A percentile compares a stretch with the other conserved stretches of the same genome.
phyloP scores from a whole-genome alignment of 2,329 filamentous ascomycete genomes.

The Tolypocladium pustulatum region DNA sequence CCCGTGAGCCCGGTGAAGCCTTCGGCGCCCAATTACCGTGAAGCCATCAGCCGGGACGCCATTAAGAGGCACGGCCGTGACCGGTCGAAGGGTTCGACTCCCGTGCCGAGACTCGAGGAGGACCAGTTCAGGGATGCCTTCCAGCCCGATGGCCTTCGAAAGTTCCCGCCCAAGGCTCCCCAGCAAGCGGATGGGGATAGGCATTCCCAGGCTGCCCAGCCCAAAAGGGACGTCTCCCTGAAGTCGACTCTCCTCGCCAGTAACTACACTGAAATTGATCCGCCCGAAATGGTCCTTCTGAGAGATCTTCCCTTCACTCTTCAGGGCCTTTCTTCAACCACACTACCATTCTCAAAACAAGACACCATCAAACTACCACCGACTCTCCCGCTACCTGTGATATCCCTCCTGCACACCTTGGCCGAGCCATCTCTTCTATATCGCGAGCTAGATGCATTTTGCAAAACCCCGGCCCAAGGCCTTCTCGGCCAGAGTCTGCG shows the following conservation, averaged over 20 bases:
- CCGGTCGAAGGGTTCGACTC: conserved; percentile 23
- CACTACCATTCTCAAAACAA: conserved; percentile 63
- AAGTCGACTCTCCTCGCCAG: conserved; percentile 48
- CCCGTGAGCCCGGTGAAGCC: conserved; percentile 32
- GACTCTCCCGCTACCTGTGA: conserved; percentile 70
- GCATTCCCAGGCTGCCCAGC: conserved; percentile 18
- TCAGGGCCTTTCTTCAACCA: conserved; percentile 81
- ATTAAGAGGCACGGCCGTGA: conserved; percentile 26
- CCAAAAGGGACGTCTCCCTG: conserved; percentile 39
- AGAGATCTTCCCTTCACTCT: conserved; percentile 85
- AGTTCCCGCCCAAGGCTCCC: conserved; percentile 29
- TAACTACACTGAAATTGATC: conserved; percentile 46
- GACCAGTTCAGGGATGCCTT: conserved; percentile 42
- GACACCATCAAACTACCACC: conserved; percentile 65
- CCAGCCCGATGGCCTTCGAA: conserved; percentile 39
- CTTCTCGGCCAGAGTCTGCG: conserved; percentile 87
- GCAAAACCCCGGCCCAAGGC: conserved; percentile 69
- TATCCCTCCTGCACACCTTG: conserved; percentile 79
- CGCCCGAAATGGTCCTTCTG: conserved; percentile 55
- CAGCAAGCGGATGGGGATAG: conserved; percentile 26
- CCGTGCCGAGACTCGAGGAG: conserved; percentile 31
- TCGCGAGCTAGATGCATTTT: conserved; percentile 67
- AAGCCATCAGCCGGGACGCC: conserved; percentile 25
- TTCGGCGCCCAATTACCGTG: conserved; percentile 25
- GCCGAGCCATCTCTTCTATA: conserved; percentile 94